Base-by-base conservation (phyloP, 2,329 filamentous ascomycete species). In the Calonectria multiphialidica region DNA sequence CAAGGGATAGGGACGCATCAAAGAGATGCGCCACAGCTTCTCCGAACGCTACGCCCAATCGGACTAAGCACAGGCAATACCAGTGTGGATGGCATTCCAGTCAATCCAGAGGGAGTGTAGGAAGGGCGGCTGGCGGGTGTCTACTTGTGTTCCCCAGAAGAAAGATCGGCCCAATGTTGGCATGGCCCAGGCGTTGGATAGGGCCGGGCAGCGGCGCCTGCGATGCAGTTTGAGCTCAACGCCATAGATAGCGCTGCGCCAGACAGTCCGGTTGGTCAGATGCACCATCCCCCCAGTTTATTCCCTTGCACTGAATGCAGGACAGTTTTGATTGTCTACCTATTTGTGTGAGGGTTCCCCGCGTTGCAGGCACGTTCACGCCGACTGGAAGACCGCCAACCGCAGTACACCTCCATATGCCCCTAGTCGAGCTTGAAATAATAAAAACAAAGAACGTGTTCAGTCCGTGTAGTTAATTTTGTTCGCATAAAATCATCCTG, bases 1-100 rank as follows among this genome's bases (percentile, higher is more conserved):
- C 53, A 68, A 72, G 57, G 59, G 62, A 42, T 25, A 49, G 61
- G 65, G 57, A 59, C 55, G 78, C 59, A 61, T 74, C 73, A 79
- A 79, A 79, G 77, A 72, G 77, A 76, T 79, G 71, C 77, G 77
- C 78, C 78, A 72, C 72, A 75, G 72, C 77, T 76, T 64, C 68
- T 66, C 72, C 71, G 73, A 79, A 73, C 68, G 71, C 70, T 70
- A 69, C 71, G 68, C 67, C 67, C 68, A 78, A 80, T 80, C 76
- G 68, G 61, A 70, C 69, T 64, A 66, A 30, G 70, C 57, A 73
- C 69, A 61, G 63, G 30, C 66, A 73, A 45, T 71, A 71, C 62
- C 35, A 44, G 30, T 53, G 63, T 66, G 64, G 47, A 70, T 75
- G 70, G 66, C 72, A 77, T 77, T 72, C 67, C 72, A 70, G 61